Base-by-base conservation (phyloP, 768 basidiomycete genomes). In the Phaeolepiota aurea region DNA sequence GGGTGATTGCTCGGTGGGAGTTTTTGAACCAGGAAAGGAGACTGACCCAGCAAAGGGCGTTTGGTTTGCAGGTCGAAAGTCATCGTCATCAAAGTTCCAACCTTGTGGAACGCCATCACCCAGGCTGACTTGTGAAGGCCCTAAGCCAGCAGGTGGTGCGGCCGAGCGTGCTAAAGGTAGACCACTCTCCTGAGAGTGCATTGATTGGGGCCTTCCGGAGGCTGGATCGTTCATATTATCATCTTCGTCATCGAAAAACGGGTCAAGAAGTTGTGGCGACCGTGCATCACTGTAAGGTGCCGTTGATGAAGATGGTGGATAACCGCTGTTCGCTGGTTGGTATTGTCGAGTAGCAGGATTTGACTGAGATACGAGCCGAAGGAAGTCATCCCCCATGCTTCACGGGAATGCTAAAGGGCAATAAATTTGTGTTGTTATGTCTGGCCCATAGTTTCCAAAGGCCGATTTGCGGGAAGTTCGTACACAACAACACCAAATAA, bases 221-320 rank as follows among this genome's bases (percentile, higher is more conserved):
- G 76, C 76, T 14, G 79, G 79, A 59, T 83, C 81, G 12, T 78
- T 76, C 20, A 66, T 51, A 44, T 81, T 77, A 40, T 87, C 85
- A 48, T 85, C 82, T 41, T 83, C 85, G 56, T 89, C 87, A 58
- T 87, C 83, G 59, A 90, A 90, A 58, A 90, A 90, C n/a, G 85
- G 87, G 61, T 90, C 87, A 62, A 90, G 67, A 44, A 71, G 58
- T 55, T 74, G 69, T 43, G 71, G 68, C 46, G 66, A 61, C 32
- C 55, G 56, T 57, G 9, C 18, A 19, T 69, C 60, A 46, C 58
- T 56, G 56, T 69, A 69, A 41, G 63, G 61, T 37, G 53, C 54
- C 41, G 57, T 55, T 38, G 64, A 60, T 42, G 62, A 55, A 33
- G 75, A 66, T 20, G 82, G 80, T 12, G 82, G 80, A 55, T 84